Evolutionary conservation across 768 basidiomycete species (phyloP).

Genomic region (Suillus clintonianus): DNA sequence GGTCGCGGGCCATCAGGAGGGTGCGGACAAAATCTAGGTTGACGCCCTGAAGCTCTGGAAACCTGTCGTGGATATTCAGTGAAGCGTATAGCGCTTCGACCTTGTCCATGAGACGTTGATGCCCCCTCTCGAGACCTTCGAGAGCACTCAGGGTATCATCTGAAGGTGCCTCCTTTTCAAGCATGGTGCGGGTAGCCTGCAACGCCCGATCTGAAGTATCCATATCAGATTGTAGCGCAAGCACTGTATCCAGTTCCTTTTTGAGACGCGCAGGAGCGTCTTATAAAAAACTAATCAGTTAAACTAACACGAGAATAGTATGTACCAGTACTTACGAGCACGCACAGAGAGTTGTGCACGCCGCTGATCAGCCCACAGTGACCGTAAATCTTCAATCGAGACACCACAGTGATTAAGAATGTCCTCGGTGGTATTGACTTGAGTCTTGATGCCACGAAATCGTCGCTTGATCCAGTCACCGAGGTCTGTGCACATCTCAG

Average conservation of each 20-base stretch:
- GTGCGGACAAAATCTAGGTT: constrained; percentile 6
- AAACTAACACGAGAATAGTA: too few relatives aligned
- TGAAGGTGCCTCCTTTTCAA: constrained; percentile 10
- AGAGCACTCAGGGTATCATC: constrained; percentile 15
- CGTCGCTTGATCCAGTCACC: constrained; percentile 34
- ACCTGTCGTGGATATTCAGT: constrained; percentile 9
- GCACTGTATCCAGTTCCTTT: constrained; percentile 34
- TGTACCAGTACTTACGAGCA: too few relatives aligned
- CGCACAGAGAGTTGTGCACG: too few relatives aligned
- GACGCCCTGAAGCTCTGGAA: constrained; percentile 8
- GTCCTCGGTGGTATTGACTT: not conserved
- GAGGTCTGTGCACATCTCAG: constrained; percentile 28
- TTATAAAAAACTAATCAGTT: not conserved
- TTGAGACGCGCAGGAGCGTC: constrained; percentile 29
- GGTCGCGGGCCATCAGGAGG: constrained; percentile 13
- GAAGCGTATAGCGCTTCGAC: constrained; percentile 11
- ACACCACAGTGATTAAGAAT: not conserved
- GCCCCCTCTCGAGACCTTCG: constrained; percentile 12
- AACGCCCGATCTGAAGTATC: constrained; percentile 26
- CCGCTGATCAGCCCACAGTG: constrained; percentile 1
- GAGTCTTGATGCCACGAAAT: constrained; percentile 16
- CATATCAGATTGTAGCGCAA: constrained; percentile 32
- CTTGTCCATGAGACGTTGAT: constrained; percentile 1
- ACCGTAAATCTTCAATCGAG: not conserved
- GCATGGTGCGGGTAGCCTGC: constrained; percentile 3